Conservation (phyloP, 1,139 yeast genomes). For the Geotrichum aggregatum region DNA sequence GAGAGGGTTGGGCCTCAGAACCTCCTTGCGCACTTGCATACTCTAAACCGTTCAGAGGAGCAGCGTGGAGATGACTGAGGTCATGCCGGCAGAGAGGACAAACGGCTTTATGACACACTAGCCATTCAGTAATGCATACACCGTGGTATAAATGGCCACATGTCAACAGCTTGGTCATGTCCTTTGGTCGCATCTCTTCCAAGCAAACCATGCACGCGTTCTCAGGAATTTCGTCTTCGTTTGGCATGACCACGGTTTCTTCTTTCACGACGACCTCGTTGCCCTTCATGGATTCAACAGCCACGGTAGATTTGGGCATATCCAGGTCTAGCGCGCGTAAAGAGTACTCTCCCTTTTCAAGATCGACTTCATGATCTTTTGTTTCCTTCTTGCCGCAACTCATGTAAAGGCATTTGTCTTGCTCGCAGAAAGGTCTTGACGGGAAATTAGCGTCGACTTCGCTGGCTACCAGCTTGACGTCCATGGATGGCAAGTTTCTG, state of each 20-base stretch:
- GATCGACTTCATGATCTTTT: neutral
- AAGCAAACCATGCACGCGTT: slow-evolving; percentile 16
- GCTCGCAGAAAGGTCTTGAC: neutral
- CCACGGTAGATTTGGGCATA: neutral
- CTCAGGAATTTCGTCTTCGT: slow-evolving; percentile 9
- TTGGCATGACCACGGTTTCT: neutral
- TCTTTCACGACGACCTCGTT: neutral
- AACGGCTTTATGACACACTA: slow-evolving; percentile 14
- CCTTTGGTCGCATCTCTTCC: slow-evolving; percentile 5
- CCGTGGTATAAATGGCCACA: slow-evolving; percentile 16
- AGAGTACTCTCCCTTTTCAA: neutral
- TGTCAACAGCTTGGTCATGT: slow-evolving; percentile 7
- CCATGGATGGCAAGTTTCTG: neutral
- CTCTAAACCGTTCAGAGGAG: too few species aligned
- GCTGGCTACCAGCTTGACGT: slow-evolving; percentile 2
- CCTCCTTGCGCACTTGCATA: too few species aligned
- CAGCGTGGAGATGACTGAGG: slow-evolving; percentile 6
- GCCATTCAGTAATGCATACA: slow-evolving; percentile 16
- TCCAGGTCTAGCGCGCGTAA: neutral
- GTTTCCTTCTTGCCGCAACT: neutral
- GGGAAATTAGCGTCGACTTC: slow-evolving; percentile 18
- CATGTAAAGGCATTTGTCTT: neutral
- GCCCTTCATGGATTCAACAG: neutral
- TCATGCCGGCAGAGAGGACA: slow-evolving; percentile 19
- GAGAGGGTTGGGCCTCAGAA: too few species aligned